phyloP scores from a whole-genome alignment of 1,284 basidiomycete genomes.

The Fistulina hepatica region DNA sequence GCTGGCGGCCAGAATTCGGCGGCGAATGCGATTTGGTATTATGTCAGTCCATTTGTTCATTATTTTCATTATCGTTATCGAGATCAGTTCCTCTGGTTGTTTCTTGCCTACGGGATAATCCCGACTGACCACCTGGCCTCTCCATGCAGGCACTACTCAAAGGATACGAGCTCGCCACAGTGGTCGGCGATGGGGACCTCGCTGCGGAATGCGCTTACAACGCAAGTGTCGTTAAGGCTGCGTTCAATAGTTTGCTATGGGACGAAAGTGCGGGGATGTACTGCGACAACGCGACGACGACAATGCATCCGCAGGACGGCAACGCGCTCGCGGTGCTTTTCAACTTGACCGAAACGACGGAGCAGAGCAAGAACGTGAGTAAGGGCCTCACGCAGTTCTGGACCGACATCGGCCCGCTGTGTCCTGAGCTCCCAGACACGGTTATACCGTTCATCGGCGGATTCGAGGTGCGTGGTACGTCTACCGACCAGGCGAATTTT shows the following conservation, averaged over 20 bases:
- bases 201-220: too few relatives aligned
- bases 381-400: slow-evolving; percentile 35
- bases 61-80: too few relatives aligned
- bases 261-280: slow-evolving; percentile 32
- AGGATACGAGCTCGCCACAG: too few relatives aligned
- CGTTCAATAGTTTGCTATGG: slow-evolving; percentile 35
- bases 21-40: slow-evolving; percentile 37
- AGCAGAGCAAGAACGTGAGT: slow-evolving; percentile 33
- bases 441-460: slow-evolving; percentile 42
- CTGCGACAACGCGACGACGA: slow-evolving; percentile 33
- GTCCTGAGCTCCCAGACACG: slow-evolving; percentile 40
- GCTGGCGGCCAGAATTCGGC: slow-evolving; percentile 39
- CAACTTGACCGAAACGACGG: slow-evolving; percentile 31
- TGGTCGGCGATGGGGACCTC: too few relatives aligned
- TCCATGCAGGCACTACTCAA: too few relatives aligned
- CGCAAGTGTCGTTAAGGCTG: too few relatives aligned
- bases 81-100: too few relatives aligned
- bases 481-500: too few relatives aligned
- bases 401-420: slow-evolving; percentile 37
- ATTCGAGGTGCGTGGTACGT: slow-evolving; percentile 33
- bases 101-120: too few relatives aligned
- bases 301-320: slow-evolving; percentile 38
- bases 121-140: too few relatives aligned
- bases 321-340: slow-evolving; percentile 42
- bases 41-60: too few relatives aligned